Conservation (phyloP, 257 asterid species). For the Penstemon barbatus region DNA sequence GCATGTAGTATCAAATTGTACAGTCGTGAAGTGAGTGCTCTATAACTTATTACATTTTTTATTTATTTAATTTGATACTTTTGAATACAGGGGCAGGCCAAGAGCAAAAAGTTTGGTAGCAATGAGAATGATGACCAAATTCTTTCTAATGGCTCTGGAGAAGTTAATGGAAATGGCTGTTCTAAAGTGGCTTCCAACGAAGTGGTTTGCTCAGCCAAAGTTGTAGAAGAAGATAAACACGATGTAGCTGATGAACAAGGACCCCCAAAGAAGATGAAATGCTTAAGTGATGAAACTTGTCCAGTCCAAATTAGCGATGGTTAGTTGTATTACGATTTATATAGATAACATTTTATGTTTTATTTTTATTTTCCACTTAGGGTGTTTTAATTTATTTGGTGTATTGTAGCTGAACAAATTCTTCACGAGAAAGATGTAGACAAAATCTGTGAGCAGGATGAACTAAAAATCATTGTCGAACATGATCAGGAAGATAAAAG, state of each 20-base stretch:
- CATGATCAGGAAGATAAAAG: slow-evolving; percentile 48
- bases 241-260: slow-evolving; percentile 48
- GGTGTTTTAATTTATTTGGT: slow-evolving; percentile 21
- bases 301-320: slow-evolving; percentile 41
- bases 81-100: slow-evolving; percentile 44
- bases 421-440: slow-evolving; percentile 32
- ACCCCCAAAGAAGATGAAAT: slow-evolving; percentile 77
- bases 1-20: background rate
- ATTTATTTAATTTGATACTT: slow-evolving; percentile 15
- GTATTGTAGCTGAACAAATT: slow-evolving; percentile 40
- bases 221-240: slow-evolving; percentile 36
- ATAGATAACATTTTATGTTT: slow-evolving; percentile 13
- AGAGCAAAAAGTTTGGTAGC: slow-evolving; percentile 38
- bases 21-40: background rate
- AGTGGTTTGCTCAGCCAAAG: slow-evolving; percentile 35
- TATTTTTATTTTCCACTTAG: background rate
- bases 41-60: background rate
- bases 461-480: slow-evolving; percentile 29
- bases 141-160: slow-evolving; percentile 37
- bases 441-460: slow-evolving; percentile 32
- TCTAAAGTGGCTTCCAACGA: slow-evolving; percentile 25
- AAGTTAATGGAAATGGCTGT: slow-evolving; percentile 39
- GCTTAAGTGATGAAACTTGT: slow-evolving; percentile 45
- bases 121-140: slow-evolving; percentile 43
- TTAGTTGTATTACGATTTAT: slow-evolving; percentile 30